Base-by-base conservation (phyloP, 768 basidiomycete genomes). In the Leccinum broughii region DNA sequence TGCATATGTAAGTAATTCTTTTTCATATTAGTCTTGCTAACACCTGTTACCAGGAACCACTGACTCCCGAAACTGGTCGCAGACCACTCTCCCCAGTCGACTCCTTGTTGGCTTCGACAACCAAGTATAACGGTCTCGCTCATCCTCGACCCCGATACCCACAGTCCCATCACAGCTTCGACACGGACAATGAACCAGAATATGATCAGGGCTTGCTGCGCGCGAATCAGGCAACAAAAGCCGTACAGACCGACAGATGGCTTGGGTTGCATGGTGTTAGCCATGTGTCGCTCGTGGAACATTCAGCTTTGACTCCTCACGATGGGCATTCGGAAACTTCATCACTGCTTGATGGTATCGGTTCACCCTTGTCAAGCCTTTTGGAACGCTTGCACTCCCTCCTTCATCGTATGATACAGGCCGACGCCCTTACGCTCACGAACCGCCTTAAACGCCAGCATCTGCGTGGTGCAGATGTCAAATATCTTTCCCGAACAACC, bases 371-470 rank as follows among this genome's bases (percentile, higher is more conserved):
- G 32, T 79, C 85, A 26, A 68, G 75, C 13, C 75, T 92, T 54
- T 70, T 91, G 34, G 87, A 90, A 44, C 86, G 90, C 59, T 77
- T 90, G 51, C 72, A 78, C 26, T 77, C 80, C 28, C 76, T 98
- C 3, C 80, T 95, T 59, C 78, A 80, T 28, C 84, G 85, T 37
- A 76, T 92, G 57, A 76, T 80, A 46, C 79, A 90, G 62, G 88
- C 95, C 1, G 95, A 98, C 65, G 88, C 95, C 2, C 80, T 89
- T 22, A 94, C 93, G 2, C 79, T 98, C 46, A 93, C 92, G 34
- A 91, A 90, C 63, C 87, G 97, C 28, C 78, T 98, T 28, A 95
- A 93, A 74, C 88, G 94, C 58, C 95, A 98, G 66, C 86, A 95
- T 67, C 80, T 98, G 20, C 84, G 84, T 60, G 89, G 89, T 24